Evolutionary conservation across 345 rosid species (phyloP).

Genomic region (Excoecaria agallocha): DNA sequence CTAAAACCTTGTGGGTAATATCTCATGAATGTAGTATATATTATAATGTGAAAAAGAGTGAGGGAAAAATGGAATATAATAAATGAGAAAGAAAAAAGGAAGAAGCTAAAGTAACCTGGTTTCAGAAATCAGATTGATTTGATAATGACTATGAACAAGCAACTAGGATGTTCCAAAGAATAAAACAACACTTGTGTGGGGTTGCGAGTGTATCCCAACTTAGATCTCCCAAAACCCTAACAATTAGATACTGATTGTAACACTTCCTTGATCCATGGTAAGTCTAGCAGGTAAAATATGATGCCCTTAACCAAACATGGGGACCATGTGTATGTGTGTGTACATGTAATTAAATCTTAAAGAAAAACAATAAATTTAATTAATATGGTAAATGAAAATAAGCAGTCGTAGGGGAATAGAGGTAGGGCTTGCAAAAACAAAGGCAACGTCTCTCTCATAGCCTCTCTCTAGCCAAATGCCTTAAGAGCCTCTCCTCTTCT

Average conservation of each 20-base stretch:
- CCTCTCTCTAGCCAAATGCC: constrained; percentile 22
- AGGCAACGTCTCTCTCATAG: constrained; percentile 51
- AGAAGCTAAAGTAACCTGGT: background rate
- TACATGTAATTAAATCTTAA: too few species aligned
- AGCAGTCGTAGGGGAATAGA: constrained; percentile 46
- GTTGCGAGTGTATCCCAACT: constrained; percentile 34
- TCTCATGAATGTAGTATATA: too few species aligned
- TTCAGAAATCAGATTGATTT: constrained; percentile 12
- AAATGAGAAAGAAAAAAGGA: background rate
- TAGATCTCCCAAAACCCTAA: constrained; percentile 55
- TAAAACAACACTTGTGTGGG: constrained; percentile 26
- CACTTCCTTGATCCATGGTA: constrained; percentile 68
- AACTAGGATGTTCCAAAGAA: constrained; percentile 22
- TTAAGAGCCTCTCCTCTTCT: constrained; percentile 7
- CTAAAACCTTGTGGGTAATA: too few species aligned
- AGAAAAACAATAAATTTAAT: too few species aligned
- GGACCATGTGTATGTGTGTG: constrained; percentile 41
- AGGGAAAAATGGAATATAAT: background rate
- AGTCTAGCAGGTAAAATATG: constrained; percentile 47
- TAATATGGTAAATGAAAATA: too few species aligned
- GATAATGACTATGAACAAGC: constrained; percentile 15
- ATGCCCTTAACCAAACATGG: constrained; percentile 41
- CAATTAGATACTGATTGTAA: constrained; percentile 61
- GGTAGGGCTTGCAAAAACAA: constrained; percentile 34
- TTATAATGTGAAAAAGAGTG: background rate